Conservation (phyloP, 352 stramenopile genomes). For the Phytophthora palmivora region DNA sequence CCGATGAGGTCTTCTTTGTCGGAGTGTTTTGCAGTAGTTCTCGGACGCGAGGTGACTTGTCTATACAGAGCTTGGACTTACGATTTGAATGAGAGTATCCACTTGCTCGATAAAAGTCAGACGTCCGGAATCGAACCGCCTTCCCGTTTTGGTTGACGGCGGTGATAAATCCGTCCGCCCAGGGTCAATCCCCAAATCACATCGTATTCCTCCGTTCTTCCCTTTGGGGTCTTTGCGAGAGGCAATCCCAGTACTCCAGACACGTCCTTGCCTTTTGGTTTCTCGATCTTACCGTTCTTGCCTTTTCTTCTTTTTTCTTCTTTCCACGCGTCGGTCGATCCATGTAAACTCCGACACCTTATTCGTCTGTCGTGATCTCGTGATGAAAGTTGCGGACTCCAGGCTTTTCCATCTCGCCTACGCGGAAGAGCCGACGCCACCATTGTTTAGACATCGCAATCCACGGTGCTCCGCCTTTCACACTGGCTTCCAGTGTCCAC, state of each 20-base stretch:
- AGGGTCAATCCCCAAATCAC: background rate
- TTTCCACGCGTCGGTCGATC: background rate
- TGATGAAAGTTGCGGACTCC: constrained; percentile 5
- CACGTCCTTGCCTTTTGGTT: background rate
- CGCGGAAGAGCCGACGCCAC: constrained; percentile 14
- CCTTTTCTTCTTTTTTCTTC: background rate
- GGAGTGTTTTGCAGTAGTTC: constrained; percentile 3
- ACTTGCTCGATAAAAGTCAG: background rate
- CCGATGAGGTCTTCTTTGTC: constrained; percentile 12
- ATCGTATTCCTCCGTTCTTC: background rate
- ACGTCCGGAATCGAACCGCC: background rate
- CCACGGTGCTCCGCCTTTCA: background rate
- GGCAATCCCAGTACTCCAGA: background rate
- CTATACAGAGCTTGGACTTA: constrained; percentile 7
- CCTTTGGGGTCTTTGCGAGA: background rate
- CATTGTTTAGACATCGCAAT: background rate
- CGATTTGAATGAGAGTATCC: constrained; percentile 9
- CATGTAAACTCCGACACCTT: constrained; percentile 12
- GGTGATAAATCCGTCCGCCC: background rate
- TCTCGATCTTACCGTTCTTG: background rate
- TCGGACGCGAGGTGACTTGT: constrained; percentile 5
- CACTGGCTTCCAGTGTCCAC: constrained; percentile 1
- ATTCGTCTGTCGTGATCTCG: constrained; percentile 16
- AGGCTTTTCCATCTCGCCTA: constrained; percentile 10
- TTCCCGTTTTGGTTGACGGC: background rate